Evolutionary conservation across 192 early-diverging fungal genomes (phyloP).

Genomic region (Rhizophagus sp.): DNA sequence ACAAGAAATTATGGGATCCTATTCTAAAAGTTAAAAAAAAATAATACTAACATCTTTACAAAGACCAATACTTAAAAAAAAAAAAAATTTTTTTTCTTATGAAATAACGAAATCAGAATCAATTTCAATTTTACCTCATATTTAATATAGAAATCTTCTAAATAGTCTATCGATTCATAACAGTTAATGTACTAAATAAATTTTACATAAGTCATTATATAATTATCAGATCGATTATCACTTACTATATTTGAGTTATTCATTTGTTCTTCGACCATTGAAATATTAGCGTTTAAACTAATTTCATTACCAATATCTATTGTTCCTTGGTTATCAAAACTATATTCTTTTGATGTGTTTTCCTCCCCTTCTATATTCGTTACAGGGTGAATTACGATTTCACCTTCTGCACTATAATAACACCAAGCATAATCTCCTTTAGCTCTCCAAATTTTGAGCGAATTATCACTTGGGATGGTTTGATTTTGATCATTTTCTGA

Average conservation of each 20-base stretch:
- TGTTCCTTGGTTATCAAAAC: background rate
- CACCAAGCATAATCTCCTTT: conserved; percentile 22
- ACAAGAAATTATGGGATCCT: too few relatives aligned
- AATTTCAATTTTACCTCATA: too few relatives aligned
- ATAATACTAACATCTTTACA: too few relatives aligned
- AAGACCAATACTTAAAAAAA: too few relatives aligned
- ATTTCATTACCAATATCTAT: background rate
- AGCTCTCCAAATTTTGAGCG: conserved; percentile 40
- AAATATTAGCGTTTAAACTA: background rate
- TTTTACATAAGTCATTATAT: background rate
- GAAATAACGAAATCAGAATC: too few relatives aligned
- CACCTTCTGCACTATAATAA: background rate
- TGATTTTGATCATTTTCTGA: background rate
- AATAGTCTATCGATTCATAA: background rate
- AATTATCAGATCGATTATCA: background rate
- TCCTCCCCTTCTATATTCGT: background rate
- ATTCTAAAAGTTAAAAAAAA: too few relatives aligned
- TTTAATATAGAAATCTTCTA: background rate
- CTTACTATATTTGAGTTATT: background rate
- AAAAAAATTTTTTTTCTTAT: too few relatives aligned
- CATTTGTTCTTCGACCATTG: background rate
- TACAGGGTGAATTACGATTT: background rate
- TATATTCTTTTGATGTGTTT: background rate
- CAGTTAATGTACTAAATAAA: background rate
- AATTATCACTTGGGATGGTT: conserved; percentile 34